Conservation (phyloP, 2,329 filamentous ascomycete genomes). For the Neocucurbitaria cava region DNA sequence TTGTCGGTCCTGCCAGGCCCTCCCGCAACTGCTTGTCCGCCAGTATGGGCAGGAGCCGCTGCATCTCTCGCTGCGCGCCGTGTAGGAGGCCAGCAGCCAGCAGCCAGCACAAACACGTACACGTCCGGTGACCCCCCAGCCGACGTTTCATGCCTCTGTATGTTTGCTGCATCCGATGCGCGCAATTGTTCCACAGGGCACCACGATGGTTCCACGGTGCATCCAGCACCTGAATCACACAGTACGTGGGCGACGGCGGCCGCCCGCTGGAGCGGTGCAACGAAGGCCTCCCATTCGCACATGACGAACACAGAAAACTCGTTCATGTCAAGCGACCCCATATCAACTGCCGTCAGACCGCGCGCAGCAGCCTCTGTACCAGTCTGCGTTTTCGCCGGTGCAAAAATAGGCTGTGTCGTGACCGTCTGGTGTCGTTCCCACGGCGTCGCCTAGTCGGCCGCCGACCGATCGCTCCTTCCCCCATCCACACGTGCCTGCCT, state of each 20-base stretch:
- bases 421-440: background rate
- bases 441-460: background rate
- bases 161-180: background rate
- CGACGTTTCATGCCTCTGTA: no score
- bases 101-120: no score
- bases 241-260: background rate
- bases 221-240: constrained; percentile 10
- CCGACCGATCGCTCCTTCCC: background rate
- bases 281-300: constrained; percentile 2
- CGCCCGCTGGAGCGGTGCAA: background rate
- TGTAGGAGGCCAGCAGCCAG: no score
- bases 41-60: no score
- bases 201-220: constrained; percentile 16
- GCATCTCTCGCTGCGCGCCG: no score
- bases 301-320: constrained; percentile 17
- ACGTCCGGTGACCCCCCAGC: no score
- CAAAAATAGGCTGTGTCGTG: background rate
- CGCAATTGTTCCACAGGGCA: background rate
- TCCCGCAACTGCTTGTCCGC: no score
- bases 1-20: no score
- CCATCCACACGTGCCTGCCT: background rate
- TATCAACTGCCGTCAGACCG: constrained; percentile 1
- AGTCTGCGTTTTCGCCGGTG: constrained; percentile 1
- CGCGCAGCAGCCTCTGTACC: constrained; percentile 1
- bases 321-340: constrained; percentile 26